Conservation (phyloP, 2,329 filamentous ascomycete species). For the Fusarium sp. region DNA sequence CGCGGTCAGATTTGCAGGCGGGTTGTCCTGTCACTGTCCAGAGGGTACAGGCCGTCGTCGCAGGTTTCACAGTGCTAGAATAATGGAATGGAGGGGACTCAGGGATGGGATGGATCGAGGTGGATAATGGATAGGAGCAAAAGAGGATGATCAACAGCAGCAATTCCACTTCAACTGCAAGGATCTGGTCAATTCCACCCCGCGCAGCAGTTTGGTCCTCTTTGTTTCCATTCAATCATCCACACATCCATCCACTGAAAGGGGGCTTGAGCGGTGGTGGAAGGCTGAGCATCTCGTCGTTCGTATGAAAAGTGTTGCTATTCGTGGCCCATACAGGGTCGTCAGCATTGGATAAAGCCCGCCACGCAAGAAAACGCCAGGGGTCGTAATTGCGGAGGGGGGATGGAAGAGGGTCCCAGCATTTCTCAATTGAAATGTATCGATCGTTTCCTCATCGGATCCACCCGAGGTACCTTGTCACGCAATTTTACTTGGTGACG, state of each 20-base stretch:
- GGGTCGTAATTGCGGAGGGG: slow-evolving; percentile 11
- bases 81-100: neutral
- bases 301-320: slow-evolving; percentile 25
- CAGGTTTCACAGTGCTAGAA: slow-evolving; percentile 30
- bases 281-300: slow-evolving; percentile 22
- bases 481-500: neutral
- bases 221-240: neutral
- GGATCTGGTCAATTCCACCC: neutral
- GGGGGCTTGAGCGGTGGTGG: neutral
- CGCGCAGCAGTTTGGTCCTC: neutral
- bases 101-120: slow-evolving; percentile 1
- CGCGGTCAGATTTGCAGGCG: slow-evolving; percentile 23
- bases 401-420: neutral
- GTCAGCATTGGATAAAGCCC: slow-evolving; percentile 5
- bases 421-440: neutral
- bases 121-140: neutral
- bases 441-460: slow-evolving; percentile 3
- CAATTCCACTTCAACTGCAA: slow-evolving; percentile 18
- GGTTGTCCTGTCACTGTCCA: neutral
- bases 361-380: slow-evolving; percentile 16
- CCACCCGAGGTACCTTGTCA: slow-evolving; percentile 12
- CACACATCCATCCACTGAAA: neutral
- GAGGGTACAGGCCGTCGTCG: neutral
- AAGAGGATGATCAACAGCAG: slow-evolving; percentile 25
- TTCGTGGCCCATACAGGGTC: slow-evolving; percentile 29